Conservation (phyloP, 192 early-diverging fungal species). For the Mortierella alpina region DNA sequence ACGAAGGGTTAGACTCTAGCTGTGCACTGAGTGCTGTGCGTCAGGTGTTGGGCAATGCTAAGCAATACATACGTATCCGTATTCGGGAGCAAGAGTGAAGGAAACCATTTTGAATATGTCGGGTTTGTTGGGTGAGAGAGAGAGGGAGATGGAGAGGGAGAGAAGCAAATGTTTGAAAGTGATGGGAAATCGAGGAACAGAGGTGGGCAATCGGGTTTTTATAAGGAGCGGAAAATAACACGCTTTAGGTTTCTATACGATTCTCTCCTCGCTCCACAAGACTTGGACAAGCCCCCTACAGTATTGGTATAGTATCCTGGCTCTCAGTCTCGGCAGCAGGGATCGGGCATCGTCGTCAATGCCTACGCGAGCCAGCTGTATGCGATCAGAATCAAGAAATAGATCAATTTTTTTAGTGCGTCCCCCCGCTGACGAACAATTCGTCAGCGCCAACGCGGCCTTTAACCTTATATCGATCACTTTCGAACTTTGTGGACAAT, state of each 20-base stretch:
- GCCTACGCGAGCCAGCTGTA: too few species aligned
- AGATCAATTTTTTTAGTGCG: too few species aligned
- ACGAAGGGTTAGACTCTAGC: background rate
- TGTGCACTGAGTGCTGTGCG: too few species aligned
- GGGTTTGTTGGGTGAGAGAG: background rate
- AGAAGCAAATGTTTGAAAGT: background rate
- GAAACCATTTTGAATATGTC: conserved; percentile 43
- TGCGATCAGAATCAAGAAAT: too few species aligned
- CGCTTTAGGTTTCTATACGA: too few species aligned
- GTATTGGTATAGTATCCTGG: too few species aligned
- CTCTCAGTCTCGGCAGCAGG: too few species aligned
- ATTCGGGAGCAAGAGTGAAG: conserved; percentile 60
- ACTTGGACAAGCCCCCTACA: too few species aligned
- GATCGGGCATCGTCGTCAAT: too few species aligned
- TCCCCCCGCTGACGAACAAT: conserved; percentile 14
- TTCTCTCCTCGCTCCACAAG: too few species aligned
- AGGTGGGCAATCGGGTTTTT: background rate
- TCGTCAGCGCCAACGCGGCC: conserved; percentile 22
- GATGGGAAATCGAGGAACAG: background rate
- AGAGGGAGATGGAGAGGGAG: background rate
- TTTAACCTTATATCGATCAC: conserved; percentile 10
- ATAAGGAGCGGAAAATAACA: too few species aligned
- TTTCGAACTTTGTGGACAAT: background rate
- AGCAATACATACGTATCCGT: conserved; percentile 66
- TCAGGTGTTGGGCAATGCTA: too few species aligned